phyloP scores from a whole-genome alignment of 805 yeast species.

The Barnettozyma pratensis region DNA sequence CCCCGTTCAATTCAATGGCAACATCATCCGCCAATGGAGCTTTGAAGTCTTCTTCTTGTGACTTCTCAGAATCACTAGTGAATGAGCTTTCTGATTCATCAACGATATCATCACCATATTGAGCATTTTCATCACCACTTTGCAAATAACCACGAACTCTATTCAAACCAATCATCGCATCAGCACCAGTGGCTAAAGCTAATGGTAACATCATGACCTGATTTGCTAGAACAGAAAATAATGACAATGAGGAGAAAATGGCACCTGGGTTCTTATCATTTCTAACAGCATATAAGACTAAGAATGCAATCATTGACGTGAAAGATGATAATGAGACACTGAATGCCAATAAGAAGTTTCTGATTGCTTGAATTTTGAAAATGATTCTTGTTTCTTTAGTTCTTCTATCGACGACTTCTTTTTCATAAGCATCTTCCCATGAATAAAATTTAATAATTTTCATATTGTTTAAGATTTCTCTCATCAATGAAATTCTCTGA shows the following conservation, averaged over 20 bases:
- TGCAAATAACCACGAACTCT: slow-evolving; percentile 53
- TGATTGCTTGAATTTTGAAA: slow-evolving; percentile 51
- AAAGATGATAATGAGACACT: slow-evolving; percentile 46
- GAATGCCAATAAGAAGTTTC: slow-evolving; percentile 48
- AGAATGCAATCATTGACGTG: slow-evolving; percentile 51
- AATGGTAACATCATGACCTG: slow-evolving; percentile 68
- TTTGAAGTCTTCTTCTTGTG: neutral
- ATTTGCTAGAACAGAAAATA: slow-evolving; percentile 56
- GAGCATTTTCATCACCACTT: slow-evolving; percentile 34
- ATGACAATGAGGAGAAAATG: slow-evolving; percentile 64
- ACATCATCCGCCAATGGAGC: slow-evolving; percentile 19
- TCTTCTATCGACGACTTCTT: slow-evolving; percentile 48
- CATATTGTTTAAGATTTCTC: slow-evolving; percentile 57
- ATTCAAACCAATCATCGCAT: slow-evolving; percentile 56
- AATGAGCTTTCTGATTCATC: slow-evolving; percentile 32
- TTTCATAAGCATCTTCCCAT: slow-evolving; percentile 76
- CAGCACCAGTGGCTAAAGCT: slow-evolving; percentile 63
- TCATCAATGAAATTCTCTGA: slow-evolving; percentile 52
- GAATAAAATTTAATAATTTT: slow-evolving; percentile 77
- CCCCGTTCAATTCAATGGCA: slow-evolving; percentile 49
- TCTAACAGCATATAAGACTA: slow-evolving; percentile 34
- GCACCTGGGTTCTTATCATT: slow-evolving; percentile 48
- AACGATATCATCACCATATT: slow-evolving; percentile 33
- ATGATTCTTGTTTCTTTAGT: slow-evolving; percentile 51
- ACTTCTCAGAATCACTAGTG: slow-evolving; percentile 16